These are phyloP conservation scores for Brassica balearica DNA, from an alignment of 441 rosid genomes.

Conservation along the genomic window DNA sequence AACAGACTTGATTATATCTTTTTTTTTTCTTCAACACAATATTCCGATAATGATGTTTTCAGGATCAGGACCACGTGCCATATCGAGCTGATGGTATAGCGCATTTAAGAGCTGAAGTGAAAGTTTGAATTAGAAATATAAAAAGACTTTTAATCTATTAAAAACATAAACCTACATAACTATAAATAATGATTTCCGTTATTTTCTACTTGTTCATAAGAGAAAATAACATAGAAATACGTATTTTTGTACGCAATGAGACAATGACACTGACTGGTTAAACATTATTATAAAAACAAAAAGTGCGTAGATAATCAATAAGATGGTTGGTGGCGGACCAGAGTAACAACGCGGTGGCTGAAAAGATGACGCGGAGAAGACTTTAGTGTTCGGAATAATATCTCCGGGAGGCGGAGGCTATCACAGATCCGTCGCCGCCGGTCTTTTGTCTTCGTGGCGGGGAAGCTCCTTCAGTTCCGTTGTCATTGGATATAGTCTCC, in stretches of 20 bases:
- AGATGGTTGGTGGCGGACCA: no score
- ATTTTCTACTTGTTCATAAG: background rate
- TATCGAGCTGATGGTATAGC: background rate
- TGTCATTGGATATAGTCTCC: no score
- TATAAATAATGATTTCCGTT: background rate
- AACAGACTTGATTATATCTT: background rate
- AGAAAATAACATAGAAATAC: background rate
- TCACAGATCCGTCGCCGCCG: no score
- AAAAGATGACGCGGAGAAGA: no score
- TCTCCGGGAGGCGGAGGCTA: no score
- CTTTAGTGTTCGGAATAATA: no score
- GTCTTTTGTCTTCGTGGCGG: no score
- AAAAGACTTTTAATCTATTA: background rate
- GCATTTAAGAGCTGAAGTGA: slow-evolving; percentile 6
- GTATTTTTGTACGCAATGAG: background rate
- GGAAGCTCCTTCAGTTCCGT: no score
- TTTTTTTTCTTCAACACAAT: background rate
- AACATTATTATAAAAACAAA: background rate
- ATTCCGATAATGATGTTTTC: slow-evolving; percentile 6
- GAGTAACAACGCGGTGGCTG: no score
- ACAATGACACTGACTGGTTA: background rate
- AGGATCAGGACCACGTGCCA: slow-evolving; percentile 3
- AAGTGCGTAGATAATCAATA: background rate
- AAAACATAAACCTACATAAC: background rate
- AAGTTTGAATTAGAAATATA: background rate